A percentile compares a stretch with the other conserved stretches of the same genome.
Evolutionary conservation across 2,329 filamentous ascomycete genomes (phyloP).

Genomic region (Mycocentrospora acerina): DNA sequence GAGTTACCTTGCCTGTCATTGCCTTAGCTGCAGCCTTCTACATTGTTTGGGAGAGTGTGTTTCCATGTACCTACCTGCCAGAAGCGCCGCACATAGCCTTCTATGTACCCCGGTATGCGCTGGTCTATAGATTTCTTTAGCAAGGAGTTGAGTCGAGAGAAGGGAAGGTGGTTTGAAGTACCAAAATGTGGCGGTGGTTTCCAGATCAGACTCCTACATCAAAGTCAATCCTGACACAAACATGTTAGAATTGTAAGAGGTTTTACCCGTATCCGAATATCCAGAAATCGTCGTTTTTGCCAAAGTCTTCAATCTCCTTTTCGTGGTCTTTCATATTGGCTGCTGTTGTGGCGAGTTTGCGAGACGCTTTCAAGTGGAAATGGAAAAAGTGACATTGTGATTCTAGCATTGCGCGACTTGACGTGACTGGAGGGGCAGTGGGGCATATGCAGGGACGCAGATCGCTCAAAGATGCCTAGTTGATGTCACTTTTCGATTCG

Average conservation of each 20-base stretch:
- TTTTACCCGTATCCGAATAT: slow-evolving; percentile 92
- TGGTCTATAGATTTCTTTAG: slow-evolving; percentile 61
- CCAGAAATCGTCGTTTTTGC: slow-evolving; percentile 73
- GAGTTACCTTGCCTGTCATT: slow-evolving; percentile 38
- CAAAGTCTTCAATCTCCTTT: slow-evolving; percentile 35
- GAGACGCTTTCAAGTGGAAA: too few relatives aligned
- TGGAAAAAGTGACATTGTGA: too few relatives aligned
- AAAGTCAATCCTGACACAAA: slow-evolving; percentile 7
- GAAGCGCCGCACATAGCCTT: slow-evolving; percentile 90
- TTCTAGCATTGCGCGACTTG: slow-evolving; percentile 7
- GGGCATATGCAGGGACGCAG: slow-evolving; percentile 11
- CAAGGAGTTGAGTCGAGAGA: too few relatives aligned
- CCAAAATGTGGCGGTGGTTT: slow-evolving; percentile 96
- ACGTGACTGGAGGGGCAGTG: slow-evolving; percentile 8
- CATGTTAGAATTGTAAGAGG: neutral
- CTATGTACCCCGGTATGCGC: slow-evolving; percentile 84
- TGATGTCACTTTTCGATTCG: slow-evolving; percentile 1
- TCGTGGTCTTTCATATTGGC: slow-evolving; percentile 28
- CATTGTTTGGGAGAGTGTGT: neutral
- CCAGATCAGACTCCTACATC: slow-evolving; percentile 85
- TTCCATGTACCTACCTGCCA: slow-evolving; percentile 91
- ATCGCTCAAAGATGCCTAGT: neutral
- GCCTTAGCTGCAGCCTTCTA: slow-evolving; percentile 18
- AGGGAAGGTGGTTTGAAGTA: too few relatives aligned
- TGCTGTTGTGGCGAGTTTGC: too few relatives aligned